phyloP scores from a whole-genome alignment of 768 basidiomycete species.

The Agrocybe praecox region DNA sequence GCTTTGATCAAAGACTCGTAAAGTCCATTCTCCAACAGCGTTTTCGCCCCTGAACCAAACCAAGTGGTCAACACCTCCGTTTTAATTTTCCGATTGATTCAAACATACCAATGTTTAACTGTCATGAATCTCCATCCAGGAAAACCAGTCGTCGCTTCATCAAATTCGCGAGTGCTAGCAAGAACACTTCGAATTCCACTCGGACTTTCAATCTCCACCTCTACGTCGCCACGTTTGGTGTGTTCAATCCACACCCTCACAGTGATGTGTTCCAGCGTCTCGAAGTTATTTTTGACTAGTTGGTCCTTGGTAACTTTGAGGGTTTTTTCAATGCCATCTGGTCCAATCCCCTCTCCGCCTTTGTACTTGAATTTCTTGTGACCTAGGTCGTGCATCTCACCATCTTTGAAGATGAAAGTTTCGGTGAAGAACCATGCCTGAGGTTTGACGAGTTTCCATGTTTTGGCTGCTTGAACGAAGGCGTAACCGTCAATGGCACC shows the following conservation, averaged over 20 bases:
- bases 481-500: constrained; percentile 83
- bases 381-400: constrained; percentile 47
- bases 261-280: constrained; percentile 88
- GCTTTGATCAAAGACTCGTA: constrained; percentile 79
- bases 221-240: constrained; percentile 83
- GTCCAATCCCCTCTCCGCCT: constrained; percentile 66
- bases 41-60: constrained; percentile 79
- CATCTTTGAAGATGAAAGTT: constrained; percentile 63
- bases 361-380: constrained; percentile 48
- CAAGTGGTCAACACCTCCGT: not conserved
- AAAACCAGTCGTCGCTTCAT: constrained; percentile 69
- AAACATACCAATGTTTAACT: constrained; percentile 89
- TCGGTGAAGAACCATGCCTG: constrained; percentile 88
- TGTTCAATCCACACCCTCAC: constrained; percentile 92
- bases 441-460: constrained; percentile 88
- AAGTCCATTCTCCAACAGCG: constrained; percentile 89
- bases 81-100: not conserved
- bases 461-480: constrained; percentile 76
- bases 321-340: constrained; percentile 61
- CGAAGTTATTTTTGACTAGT: constrained; percentile 76
- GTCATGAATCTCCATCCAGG: constrained; percentile 96
- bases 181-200: constrained; percentile 83
- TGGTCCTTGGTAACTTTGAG: constrained; percentile 68
- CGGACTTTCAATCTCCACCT: constrained; percentile 85
- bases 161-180: constrained; percentile 67